Evolutionary conservation across 179 eudicot species (phyloP).

Genomic region (Heliamphora pulchella): DNA sequence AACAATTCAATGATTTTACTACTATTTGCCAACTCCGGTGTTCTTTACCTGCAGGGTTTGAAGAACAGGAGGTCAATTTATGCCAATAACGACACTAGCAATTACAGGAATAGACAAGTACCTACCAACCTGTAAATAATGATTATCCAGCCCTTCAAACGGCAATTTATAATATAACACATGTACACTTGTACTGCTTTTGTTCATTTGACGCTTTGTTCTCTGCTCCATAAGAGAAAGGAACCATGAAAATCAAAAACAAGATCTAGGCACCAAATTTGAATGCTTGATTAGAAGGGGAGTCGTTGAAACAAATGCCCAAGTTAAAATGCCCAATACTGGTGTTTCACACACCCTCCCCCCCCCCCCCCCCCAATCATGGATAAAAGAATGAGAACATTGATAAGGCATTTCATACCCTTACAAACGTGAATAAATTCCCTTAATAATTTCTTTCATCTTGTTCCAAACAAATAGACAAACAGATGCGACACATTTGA

Average conservation of each 20-base stretch:
- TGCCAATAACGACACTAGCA: constrained; percentile 1
- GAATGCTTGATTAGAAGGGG: background rate
- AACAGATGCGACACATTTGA: background rate
- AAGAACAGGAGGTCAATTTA: background rate
- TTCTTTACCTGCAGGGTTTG: constrained; percentile 10
- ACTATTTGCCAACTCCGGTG: constrained; percentile 1
- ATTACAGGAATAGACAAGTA: background rate
- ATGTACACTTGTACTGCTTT: constrained; percentile 40
- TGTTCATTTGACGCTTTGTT: constrained; percentile 31
- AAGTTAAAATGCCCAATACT: too few species aligned
- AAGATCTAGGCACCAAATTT: background rate
- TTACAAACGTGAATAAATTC: background rate
- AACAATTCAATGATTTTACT: constrained; percentile 4
- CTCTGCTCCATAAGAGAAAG: constrained; percentile 29
- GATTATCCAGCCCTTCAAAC: constrained; percentile 9
- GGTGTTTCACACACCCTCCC: too few species aligned
- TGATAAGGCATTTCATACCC: background rate
- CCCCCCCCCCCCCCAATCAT: too few species aligned
- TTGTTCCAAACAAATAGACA: background rate
- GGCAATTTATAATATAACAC: constrained; percentile 41
- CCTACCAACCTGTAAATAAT: constrained; percentile 14
- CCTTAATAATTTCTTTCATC: background rate
- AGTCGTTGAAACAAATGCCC: too few species aligned
- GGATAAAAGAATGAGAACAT: background rate
- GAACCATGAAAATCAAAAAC: background rate